Base-by-base conservation (phyloP, 2,329 filamentous ascomycete species). In the Sporothrix dimorphospora region DNA sequence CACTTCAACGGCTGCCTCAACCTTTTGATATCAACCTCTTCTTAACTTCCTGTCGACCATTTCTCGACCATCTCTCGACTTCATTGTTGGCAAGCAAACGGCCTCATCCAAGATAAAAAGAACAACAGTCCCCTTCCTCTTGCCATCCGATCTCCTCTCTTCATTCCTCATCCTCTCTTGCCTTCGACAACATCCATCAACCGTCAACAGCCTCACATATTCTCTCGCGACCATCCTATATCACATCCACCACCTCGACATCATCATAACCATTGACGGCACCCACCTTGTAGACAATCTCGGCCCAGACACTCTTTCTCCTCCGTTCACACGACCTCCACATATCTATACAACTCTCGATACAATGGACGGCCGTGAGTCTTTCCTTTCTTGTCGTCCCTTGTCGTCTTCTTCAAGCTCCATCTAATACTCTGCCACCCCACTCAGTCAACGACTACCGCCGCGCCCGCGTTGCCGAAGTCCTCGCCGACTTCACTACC, bases 401-500 rank as follows among this genome's bases (percentile, higher is more conserved):
- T 67, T 19, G 1, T 11, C 57, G 6, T 63, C 5, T n/a, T 19
- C 3, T 19, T 34, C 21, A 61, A 38, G 21, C 16, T 9, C n/a
- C 6, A 9, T 19, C n/a, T 19, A 14, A 49, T 14, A 14, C 3
- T 7, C 0, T 40, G 34, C 45, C 24, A 45, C 16, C 4, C 21
- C 27, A 34, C 42, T 16, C 76, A 91, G 89, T 89, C 73, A 91
- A 91, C 81, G 84, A 88, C 61, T 87, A 83, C 78, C 85, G 89
- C 75, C 85, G 84, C 76, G 83, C 82, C 71, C 86, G 89, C 75
- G 89, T 91, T 77, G 88, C 87, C 79, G 86, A 91, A 76, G 80
- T 91, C 66, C 85, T 91, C 53, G 82, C 84, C 74, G 89, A 91
- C 78, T 91, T 91, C 79, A 86, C 85, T 74, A 86, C 82, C 57